Base-by-base conservation (phyloP, 2,329 filamentous ascomycete genomes). In the Leptographium procerum region DNA sequence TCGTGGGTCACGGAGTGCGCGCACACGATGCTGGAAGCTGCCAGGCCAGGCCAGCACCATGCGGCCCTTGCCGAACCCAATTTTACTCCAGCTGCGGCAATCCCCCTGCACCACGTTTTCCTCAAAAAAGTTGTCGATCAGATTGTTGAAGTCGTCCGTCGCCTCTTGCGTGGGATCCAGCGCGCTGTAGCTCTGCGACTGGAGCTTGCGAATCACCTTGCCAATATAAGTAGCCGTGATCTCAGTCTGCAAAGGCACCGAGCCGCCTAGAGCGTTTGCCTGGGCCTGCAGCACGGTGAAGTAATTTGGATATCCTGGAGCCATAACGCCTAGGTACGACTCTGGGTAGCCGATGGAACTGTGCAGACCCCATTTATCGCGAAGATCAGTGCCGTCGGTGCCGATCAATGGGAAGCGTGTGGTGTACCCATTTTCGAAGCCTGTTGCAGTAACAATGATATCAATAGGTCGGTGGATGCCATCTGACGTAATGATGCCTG, bases 371-470 rank as follows among this genome's bases (percentile, higher is more conserved):
- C 63, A 66, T 13, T 36, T 55, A 22, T 64, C 58, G 8, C 56
- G 56, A 11, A 67, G 56, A 40, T 56, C 58, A 19, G 43, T 19
- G 28, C 58, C 60, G 48, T 52, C 52, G 22, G 22, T 36, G 22
- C 59, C 61, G 34, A 62, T 48, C 13, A 57, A n/a, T 7, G 61
- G 57, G 14, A 62, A 62, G 11, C 53, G 60, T 11, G 66, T 60
- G 4, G 60, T 58, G 60, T 61, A 65, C 54, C 59, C 62, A 9
- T 64, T 64, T 47, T 64, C 61, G 57, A 67, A 68, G 14, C 67
- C 66, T 1, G 65, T 69, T 22, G 67, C 68, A 28, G 64, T 64
- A 8, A 72, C 62, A 4, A 73, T 64, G 19, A 64, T 62, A 59
- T 74, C 72, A 36, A 70, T 67, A 9, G 66, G 22, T 59, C 62